phyloP scores from a whole-genome alignment of 805 yeast genomes.

The Yarrowia hollandica region DNA sequence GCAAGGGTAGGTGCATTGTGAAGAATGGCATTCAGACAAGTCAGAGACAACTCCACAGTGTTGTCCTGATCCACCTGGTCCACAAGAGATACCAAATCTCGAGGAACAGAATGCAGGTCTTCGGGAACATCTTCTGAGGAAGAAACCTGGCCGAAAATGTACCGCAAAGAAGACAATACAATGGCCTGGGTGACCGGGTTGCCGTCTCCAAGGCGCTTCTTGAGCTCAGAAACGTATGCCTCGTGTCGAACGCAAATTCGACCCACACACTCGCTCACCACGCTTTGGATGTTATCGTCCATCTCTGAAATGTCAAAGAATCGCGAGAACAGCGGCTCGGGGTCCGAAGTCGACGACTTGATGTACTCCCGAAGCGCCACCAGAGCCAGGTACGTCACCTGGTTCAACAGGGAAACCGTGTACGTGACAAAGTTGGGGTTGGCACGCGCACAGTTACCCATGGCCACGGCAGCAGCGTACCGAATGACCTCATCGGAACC shows the following conservation, averaged over 20 bases:
- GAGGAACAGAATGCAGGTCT: constrained; percentile 8
- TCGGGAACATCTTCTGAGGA: constrained; percentile 13
- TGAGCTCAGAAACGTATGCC: constrained; percentile 39
- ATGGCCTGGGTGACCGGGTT: constrained; percentile 34
- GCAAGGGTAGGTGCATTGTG: constrained; percentile 55
- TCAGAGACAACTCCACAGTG: constrained; percentile 60
- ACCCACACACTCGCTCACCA: constrained; percentile 38
- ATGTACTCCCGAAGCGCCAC: constrained; percentile 24
- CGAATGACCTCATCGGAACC: constrained; percentile 44
- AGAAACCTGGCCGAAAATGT: constrained; percentile 40
- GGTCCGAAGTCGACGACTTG: constrained; percentile 4
- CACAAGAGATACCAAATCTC: constrained; percentile 34
- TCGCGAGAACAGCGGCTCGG: neutral
- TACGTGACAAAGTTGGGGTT: constrained; percentile 11
- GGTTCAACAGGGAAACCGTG: constrained; percentile 1
- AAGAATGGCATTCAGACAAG: constrained; percentile 58
- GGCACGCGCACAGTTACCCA: constrained; percentile 16
- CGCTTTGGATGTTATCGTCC: constrained; percentile 30
- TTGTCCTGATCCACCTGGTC: constrained; percentile 42
- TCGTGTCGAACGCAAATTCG: constrained; percentile 37
- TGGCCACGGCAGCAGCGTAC: constrained; percentile 47
- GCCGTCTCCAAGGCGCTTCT: constrained; percentile 36
- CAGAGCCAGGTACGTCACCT: constrained; percentile 6
- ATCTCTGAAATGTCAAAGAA: constrained; percentile 9
- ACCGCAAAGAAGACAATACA: constrained; percentile 44